Evolutionary conservation across 306 rosid genomes (phyloP), one percentile per base, ranked within the genome.

Genomic region (Rosa chinensis): DNA sequence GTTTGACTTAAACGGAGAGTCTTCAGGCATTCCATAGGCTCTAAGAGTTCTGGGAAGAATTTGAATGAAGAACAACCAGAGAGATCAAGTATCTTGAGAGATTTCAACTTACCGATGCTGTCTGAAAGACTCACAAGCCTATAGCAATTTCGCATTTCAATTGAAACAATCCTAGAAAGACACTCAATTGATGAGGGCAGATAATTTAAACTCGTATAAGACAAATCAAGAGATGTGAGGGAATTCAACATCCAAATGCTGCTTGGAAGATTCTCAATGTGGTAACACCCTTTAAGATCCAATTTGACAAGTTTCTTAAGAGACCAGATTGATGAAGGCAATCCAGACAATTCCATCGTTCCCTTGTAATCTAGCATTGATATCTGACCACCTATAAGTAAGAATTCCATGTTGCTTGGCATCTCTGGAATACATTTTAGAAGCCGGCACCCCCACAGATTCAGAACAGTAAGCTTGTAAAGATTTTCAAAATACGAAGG

Each of bases 31-130:
- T 78, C 62, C 82, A 78, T 48, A 32, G 28, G 74, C 35, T 66
- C 80, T 4, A 14, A 77, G 16, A 77, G 37, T 77, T 64, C 74
- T 1, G 80, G 66, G 47, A 77, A 66, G 43, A 6, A 0, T 6
- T 32, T 0, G 11, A 66, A 37, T 49, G 16, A 12, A 3, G 4
- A 5, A 20, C 74, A 66, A 49, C 52, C 23, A 13, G 3, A 25
- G 63, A 77, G 73, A 64, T 49, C 0, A 50, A 77, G 73, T 3
- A 1, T 3, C 50, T 25, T 0, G 10, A 66, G 66, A 7, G 14
- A 44, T 66, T 76, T 48, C 62, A 76, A 23, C 25, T 76, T 43
- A 9, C 61, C 17, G 10, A 76, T 64, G 50, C 5, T 4, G 81
- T 32, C 35, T 32, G 35, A 1, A 78, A 74, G 8, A 23, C 35